These are phyloP conservation scores for Termitomyces sp. DNA, from an alignment of 768 basidiomycete genomes.

Conservation along the genomic window DNA sequence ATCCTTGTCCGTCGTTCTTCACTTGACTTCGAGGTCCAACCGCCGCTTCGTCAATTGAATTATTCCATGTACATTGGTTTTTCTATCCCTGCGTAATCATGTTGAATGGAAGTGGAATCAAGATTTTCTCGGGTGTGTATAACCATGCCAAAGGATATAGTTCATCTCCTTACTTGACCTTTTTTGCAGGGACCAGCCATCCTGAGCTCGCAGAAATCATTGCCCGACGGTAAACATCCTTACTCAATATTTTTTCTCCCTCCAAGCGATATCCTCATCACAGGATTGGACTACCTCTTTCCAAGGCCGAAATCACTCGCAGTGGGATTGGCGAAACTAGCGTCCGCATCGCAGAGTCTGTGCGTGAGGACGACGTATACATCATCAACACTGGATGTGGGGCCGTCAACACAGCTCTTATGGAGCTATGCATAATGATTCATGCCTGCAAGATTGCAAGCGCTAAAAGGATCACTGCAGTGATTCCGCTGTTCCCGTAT, in stretches of 20 bases:
- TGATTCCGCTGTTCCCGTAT: slow-evolving; percentile 95
- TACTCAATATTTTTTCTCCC: slow-evolving; percentile 12
- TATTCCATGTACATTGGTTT: slow-evolving; percentile 4
- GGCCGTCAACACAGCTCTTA: slow-evolving; percentile 86
- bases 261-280: slow-evolving; percentile 14
- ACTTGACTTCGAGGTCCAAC: too few species aligned
- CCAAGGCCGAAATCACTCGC: slow-evolving; percentile 81
- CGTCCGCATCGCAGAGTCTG: slow-evolving; percentile 90
- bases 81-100: slow-evolving; percentile 19
- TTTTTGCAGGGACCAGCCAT: slow-evolving; percentile 78
- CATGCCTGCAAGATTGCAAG: slow-evolving; percentile 99
- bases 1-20: background rate
- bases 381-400: slow-evolving; percentile 93
- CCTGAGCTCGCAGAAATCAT: slow-evolving; percentile 93
- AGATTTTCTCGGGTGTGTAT: slow-evolving; percentile 46
- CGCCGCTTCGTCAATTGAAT: background rate
- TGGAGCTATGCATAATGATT: slow-evolving; percentile 99
- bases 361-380: slow-evolving; percentile 98
- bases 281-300: slow-evolving; percentile 87
- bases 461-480: slow-evolving; percentile 96
- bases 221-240: slow-evolving; percentile 67
- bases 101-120: slow-evolving; percentile 53
- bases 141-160: background rate
- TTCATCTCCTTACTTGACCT: background rate
- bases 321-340: slow-evolving; percentile 90